Conservation (phyloP, 1,139 yeast genomes). For the Scheffersomyces titani region DNA sequence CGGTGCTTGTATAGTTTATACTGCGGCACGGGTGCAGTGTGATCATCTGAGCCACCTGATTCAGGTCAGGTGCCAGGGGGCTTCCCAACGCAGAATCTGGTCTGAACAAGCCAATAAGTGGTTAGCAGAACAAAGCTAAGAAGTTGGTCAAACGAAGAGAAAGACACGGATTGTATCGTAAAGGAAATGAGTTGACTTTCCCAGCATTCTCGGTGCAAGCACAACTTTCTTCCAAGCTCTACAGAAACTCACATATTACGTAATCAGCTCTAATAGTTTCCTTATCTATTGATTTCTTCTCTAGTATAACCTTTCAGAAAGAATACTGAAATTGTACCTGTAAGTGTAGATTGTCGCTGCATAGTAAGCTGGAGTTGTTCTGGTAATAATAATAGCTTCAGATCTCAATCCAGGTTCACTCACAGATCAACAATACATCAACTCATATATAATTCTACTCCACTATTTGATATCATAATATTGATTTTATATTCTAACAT, state of each 20-base stretch:
- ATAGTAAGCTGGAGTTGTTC: not conserved
- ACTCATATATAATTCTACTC: not conserved
- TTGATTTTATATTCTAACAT: not conserved
- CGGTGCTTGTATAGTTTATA: not conserved
- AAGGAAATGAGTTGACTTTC: too few relatives aligned
- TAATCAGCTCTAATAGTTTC: not conserved
- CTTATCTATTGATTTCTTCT: not conserved
- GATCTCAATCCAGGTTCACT: not conserved
- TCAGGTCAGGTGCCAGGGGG: not conserved
- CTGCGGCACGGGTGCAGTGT: not conserved
- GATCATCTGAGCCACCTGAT: not conserved
- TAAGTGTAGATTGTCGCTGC: not conserved
- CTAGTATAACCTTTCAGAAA: too few relatives aligned
- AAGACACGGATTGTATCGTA: too few relatives aligned
- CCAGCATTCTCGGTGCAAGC: too few relatives aligned
- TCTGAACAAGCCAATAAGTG: not conserved
- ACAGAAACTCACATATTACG: not conserved
- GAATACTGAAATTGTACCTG: too few relatives aligned
- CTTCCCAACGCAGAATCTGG: not conserved
- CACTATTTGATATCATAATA: too few relatives aligned
- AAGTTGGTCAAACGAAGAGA: too few relatives aligned
- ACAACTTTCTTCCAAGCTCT: too few relatives aligned
- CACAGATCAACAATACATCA: not conserved
- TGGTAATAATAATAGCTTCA: not conserved
- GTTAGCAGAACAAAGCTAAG: not conserved